Evolutionary conservation across 1,284 basidiomycete species (phyloP).

Genomic region (Hypsizygus ulmarius): DNA sequence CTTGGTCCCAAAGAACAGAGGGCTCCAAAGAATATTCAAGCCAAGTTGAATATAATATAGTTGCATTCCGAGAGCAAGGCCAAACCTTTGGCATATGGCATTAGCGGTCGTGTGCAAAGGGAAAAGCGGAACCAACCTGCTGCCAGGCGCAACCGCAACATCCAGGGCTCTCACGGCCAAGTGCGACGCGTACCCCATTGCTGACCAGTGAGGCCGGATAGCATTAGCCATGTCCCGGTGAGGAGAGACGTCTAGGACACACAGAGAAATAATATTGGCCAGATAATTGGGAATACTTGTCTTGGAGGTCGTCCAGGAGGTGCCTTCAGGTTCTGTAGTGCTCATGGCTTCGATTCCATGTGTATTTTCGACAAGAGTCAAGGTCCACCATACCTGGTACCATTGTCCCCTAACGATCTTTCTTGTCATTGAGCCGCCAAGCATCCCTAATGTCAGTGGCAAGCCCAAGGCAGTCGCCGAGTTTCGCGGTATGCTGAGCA

Average conservation of each 20-base stretch:
- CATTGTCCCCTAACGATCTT: slow-evolving; percentile 49
- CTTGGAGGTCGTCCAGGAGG: slow-evolving; percentile 4
- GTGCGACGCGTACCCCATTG: slow-evolving; percentile 76
- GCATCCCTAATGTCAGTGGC: slow-evolving; percentile 55
- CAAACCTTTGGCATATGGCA: slow-evolving; percentile 30
- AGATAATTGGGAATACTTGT: slow-evolving; percentile 1
- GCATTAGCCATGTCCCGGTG: not conserved
- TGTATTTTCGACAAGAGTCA: too few relatives aligned
- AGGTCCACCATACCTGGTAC: slow-evolving; percentile 49
- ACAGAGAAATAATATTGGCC: not conserved
- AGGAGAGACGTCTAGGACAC: slow-evolving; percentile 8
- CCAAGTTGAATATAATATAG: slow-evolving; percentile 73
- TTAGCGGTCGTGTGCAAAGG: not conserved
- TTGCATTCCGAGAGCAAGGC: slow-evolving; percentile 51
- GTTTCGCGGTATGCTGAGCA: slow-evolving; percentile 58
- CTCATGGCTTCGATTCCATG: not conserved
- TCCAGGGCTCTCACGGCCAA: slow-evolving; percentile 60
- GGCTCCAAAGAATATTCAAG: slow-evolving; percentile 70
- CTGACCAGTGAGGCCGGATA: slow-evolving; percentile 25
- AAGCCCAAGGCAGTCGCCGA: slow-evolving; percentile 60
- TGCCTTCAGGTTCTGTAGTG: not conserved
- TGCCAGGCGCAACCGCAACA: slow-evolving; percentile 36
- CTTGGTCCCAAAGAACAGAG: slow-evolving; percentile 66
- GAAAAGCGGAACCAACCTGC: slow-evolving; percentile 31
- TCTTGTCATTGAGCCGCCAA: slow-evolving; percentile 50